These are phyloP conservation scores for Pezicula carpinea DNA, from an alignment of 2,329 filamentous ascomycete species.

Conservation along the genomic window DNA sequence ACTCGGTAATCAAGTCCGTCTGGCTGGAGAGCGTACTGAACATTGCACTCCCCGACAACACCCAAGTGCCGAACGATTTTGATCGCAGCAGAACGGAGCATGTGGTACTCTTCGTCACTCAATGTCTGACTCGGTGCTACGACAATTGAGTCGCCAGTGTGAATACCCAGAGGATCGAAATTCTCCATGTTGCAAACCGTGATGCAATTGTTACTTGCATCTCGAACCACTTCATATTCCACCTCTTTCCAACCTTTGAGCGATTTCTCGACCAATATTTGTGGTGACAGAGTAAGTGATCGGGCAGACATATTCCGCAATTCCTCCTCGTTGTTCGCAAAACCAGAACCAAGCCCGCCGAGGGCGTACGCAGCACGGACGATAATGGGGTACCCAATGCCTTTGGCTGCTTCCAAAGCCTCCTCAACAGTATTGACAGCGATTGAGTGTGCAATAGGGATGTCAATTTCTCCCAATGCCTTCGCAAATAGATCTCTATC, in stretches of 20 bases:
- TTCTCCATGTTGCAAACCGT: constrained; percentile 99
- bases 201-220: constrained; percentile 97
- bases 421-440: constrained; percentile 90
- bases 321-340: constrained; percentile 91
- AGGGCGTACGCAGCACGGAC: constrained; percentile 95
- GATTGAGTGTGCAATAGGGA: constrained; percentile 94
- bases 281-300: constrained; percentile 87
- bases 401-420: constrained; percentile 79
- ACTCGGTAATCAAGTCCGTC: constrained; percentile 97
- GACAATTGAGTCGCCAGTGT: constrained; percentile 98
- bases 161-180: constrained; percentile 94
- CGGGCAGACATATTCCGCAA: constrained; percentile 88
- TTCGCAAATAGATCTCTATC: constrained; percentile 95
- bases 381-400: constrained; percentile 94
- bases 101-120: constrained; percentile 98
- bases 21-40: constrained; percentile 94
- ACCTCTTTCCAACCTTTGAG: constrained; percentile 99
- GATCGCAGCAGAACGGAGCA: constrained; percentile 95
- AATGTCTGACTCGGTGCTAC: constrained; percentile 95
- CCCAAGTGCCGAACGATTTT: constrained; percentile 97
- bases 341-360: constrained; percentile 92
- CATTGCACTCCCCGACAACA: constrained; percentile 97
- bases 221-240: constrained; percentile 96
- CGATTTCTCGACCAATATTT: constrained; percentile 97
- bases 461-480: constrained; percentile 94